Evolutionary conservation across 208 protist species (phyloP), one percentile per base, ranked within the genome.

Genomic region (Wallacemonas sp.): DNA sequence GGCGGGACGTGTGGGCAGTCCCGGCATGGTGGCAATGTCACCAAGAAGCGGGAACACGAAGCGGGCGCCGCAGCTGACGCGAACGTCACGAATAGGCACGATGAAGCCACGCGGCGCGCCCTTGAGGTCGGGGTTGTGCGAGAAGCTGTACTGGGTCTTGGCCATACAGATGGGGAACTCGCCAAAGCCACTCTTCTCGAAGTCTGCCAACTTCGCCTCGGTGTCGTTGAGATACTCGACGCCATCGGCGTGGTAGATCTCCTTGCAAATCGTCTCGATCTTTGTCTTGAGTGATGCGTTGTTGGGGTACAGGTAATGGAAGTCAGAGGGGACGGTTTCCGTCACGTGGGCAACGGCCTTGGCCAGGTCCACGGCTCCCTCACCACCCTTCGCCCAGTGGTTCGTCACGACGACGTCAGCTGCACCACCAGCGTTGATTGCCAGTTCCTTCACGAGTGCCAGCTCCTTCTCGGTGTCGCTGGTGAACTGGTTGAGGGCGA

Each of bases 71-170:
- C 87, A 92, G 66, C 81, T 96, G 15, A 92, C 93, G 37, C 93
- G 77, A 9, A 99, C 78, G 42, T 99, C 97, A 38, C 93, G 83
- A 52, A 99, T 95, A 24, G 96, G 95, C 9, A 99, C 76, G 12
- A 58, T 87, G 44, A 97, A 96, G 55, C 86, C 93, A 17, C 70
- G 91, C 17, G 97, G 96, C 3, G 83, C 93, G 12, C 95, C 96
- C 44, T 95, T 93, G 24, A 96, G 73, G 27, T 87, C 77, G 38
- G 94, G 81, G 62, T 99, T 85, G 75, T 94, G 80, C 17, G 91
- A 97, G 39, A 99, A 91, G 27, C 91, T 97, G 66, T 98, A 94
- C 72, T 99, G 98, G 26, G 98, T 99, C 85, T 99, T 99, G 22
- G 97, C 96, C 91, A 99, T 98, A 76, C 98, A 99, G 37, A 99